These are phyloP conservation scores for Prunus yedoensis DNA, from an alignment of 331 rosid species.

Conservation along the genomic window DNA sequence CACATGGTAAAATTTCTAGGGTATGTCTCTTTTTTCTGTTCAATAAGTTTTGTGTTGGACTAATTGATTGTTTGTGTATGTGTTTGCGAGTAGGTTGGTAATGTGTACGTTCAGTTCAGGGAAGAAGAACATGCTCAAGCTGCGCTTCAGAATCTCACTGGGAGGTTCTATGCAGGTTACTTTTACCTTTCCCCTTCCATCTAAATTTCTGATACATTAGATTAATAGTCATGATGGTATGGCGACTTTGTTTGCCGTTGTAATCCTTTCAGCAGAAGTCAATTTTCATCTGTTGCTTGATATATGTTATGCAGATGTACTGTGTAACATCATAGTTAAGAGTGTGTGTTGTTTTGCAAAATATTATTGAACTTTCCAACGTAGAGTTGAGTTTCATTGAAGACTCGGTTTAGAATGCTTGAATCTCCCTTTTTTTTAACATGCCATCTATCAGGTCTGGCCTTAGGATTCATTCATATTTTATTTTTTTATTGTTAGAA, in stretches of 20 bases:
- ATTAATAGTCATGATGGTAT: neutral
- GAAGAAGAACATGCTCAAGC: conserved; percentile 91
- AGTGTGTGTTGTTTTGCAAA: neutral
- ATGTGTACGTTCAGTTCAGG: conserved; percentile 82
- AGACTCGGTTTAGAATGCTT: neutral
- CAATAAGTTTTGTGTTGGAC: neutral
- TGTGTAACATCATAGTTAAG: neutral
- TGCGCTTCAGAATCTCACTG: conserved; percentile 81
- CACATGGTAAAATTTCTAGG: conserved; percentile 59
- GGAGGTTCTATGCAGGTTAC: conserved; percentile 89
- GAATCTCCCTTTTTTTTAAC: neutral
- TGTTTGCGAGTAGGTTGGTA: conserved; percentile 59
- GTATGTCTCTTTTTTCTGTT: neutral
- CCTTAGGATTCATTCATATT: neutral
- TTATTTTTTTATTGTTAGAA: neutral
- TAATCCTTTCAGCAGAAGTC: neutral
- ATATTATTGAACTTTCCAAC: neutral
- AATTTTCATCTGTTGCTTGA: neutral
- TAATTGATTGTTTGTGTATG: neutral
- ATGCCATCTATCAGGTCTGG: neutral
- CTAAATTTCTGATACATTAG: neutral
- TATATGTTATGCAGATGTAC: neutral
- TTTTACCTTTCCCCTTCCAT: neutral
- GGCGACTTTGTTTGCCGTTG: neutral
- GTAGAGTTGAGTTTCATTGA: neutral